Conservation (phyloP, 108 stramenopile species). For the Nannochloropsis granulata region DNA sequence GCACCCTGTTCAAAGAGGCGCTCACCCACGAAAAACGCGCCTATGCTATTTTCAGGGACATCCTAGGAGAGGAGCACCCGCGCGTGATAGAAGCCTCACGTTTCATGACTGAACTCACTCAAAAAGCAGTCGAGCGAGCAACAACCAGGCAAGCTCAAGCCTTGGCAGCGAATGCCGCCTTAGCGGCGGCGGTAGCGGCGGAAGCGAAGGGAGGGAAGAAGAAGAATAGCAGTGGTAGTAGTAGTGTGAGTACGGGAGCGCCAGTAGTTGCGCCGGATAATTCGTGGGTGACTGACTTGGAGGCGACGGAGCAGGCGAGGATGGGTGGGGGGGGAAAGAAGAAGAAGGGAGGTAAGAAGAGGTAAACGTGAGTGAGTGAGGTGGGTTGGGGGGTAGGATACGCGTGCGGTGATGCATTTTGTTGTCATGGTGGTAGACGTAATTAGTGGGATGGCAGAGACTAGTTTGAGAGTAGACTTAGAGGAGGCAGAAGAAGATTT, state of each 20-base stretch:
- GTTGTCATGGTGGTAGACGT: no score
- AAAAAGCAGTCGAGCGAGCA: constrained; percentile 5
- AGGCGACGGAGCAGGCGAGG: neutral
- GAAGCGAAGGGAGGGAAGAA: neutral
- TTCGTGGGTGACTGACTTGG: neutral
- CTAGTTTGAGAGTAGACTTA: no score
- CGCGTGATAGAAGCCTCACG: constrained; percentile 1
- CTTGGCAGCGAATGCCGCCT: neutral
- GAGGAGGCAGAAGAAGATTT: no score
- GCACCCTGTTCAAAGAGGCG: constrained; percentile 21
- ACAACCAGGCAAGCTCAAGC: neutral
- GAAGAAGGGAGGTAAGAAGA: neutral
- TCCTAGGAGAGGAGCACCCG: constrained; percentile 3
- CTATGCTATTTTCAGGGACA: neutral
- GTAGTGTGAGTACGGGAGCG: neutral
- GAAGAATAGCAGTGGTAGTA: no score
- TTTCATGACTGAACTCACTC: neutral
- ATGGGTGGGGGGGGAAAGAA: neutral
- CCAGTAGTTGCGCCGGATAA: neutral
- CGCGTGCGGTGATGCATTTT: no score
- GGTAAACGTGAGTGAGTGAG: neutral
- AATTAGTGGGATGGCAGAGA: no score
- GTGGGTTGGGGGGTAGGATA: no score
- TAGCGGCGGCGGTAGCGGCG: neutral
- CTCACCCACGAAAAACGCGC: constrained; percentile 23